A percentile compares a stretch with the other conserved stretches of the same genome.
Evolutionary conservation across 495 filamentous ascomycete species (phyloP).

Genomic region (Xylaria curta): DNA sequence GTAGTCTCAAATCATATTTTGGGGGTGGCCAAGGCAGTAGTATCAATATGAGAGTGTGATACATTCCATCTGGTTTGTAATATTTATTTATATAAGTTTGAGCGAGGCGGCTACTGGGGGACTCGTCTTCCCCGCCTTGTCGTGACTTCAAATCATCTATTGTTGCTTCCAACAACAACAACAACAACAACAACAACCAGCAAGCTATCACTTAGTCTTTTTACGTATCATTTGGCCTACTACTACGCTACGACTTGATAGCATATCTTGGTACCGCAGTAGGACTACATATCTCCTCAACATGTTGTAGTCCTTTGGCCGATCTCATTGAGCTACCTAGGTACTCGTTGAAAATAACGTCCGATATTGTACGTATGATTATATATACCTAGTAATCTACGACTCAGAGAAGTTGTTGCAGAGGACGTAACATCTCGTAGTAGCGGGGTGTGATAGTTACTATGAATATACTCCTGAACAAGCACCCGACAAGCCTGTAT

Average conservation of each 20-base stretch:
- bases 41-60: not conserved
- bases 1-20: conserved; percentile 1
- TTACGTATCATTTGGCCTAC: not conserved
- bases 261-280: not conserved
- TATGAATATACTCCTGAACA: not conserved
- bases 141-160: not conserved
- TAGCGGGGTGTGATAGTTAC: not conserved
- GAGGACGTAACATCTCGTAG: no score
- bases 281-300: not conserved
- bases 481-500: not conserved
- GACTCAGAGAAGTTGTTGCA: not conserved
- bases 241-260: not conserved
- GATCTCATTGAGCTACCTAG: not conserved
- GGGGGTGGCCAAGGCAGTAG: not conserved
- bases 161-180: not conserved
- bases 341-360: not conserved
- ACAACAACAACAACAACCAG: not conserved
- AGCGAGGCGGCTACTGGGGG: not conserved
- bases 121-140: not conserved
- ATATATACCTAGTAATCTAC: not conserved
- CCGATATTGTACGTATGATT: not conserved
- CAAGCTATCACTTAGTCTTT: not conserved
- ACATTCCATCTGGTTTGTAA: not conserved
- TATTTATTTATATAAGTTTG: not conserved
- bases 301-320: not conserved